These are phyloP conservation scores for Colletotrichum siamense DNA, from an alignment of 2,329 filamentous ascomycete species.

Conservation along the genomic window DNA sequence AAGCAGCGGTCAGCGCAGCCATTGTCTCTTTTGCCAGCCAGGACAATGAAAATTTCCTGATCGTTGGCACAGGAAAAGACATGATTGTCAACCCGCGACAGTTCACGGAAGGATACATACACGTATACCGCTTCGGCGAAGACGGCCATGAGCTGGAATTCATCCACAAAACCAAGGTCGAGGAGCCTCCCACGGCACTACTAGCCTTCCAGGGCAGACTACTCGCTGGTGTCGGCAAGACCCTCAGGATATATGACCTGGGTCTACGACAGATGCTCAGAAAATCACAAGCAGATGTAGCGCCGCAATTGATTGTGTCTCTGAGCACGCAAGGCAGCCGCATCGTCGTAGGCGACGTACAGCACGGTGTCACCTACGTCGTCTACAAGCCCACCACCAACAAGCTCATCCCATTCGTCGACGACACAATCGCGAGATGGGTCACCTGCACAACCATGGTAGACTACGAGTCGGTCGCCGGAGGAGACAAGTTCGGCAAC, in stretches of 20 bases:
- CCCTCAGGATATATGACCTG: slow-evolving; percentile 87
- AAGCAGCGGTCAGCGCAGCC: slow-evolving; percentile 86
- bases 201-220: slow-evolving; percentile 92
- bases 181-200: slow-evolving; percentile 88
- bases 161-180: slow-evolving; percentile 94
- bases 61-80: slow-evolving; percentile 93
- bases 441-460: slow-evolving; percentile 92
- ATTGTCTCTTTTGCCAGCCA: slow-evolving; percentile 87
- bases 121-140: slow-evolving; percentile 89
- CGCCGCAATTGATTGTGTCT: slow-evolving; percentile 83
- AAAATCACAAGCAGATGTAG: slow-evolving; percentile 84
- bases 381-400: slow-evolving; percentile 95
- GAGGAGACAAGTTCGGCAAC: slow-evolving; percentile 98
- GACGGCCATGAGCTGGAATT: slow-evolving; percentile 90
- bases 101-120: slow-evolving; percentile 81
- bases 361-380: slow-evolving; percentile 89
- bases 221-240: slow-evolving; percentile 82
- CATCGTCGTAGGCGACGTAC: slow-evolving; percentile 90
- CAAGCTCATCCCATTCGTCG: slow-evolving; percentile 88
- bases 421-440: slow-evolving; percentile 90
- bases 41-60: slow-evolving; percentile 87
- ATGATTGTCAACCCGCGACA: slow-evolving; percentile 79
- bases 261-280: slow-evolving; percentile 91
- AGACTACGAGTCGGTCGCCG: slow-evolving; percentile 94
- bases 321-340: slow-evolving; percentile 90